phyloP scores from a whole-genome alignment of 768 basidiomycete species.

The Xerocomus spinulosus region DNA sequence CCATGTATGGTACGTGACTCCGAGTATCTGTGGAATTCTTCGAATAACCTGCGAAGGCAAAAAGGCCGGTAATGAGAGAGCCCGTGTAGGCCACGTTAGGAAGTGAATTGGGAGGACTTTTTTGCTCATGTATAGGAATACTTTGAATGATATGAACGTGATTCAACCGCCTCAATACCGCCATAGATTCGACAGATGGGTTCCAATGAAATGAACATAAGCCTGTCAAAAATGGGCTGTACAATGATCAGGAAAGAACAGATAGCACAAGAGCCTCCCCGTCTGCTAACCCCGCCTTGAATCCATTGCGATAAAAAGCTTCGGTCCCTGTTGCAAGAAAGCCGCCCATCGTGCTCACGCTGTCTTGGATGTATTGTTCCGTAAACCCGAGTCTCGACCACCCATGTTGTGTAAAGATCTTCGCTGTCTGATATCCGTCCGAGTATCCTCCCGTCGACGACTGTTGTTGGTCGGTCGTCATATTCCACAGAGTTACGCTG shows the following conservation, averaged over 20 bases:
- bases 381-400: constrained; percentile 55
- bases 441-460: constrained; percentile 43
- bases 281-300: constrained; percentile 13
- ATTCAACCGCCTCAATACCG: too few relatives aligned
- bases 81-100: too few relatives aligned
- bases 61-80: too few relatives aligned
- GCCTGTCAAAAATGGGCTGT: background rate
- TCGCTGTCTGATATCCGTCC: constrained; percentile 55
- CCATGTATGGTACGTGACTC: too few relatives aligned
- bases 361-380: constrained; percentile 56
- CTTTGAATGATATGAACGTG: too few relatives aligned
- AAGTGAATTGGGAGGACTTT: too few relatives aligned
- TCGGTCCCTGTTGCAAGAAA: constrained; percentile 6
- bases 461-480: constrained; percentile 8
- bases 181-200: too few relatives aligned
- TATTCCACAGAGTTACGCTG: constrained; percentile 1
- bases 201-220: too few relatives aligned
- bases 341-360: constrained; percentile 21
- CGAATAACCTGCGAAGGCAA: too few relatives aligned
- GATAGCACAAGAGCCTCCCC: constrained; percentile 13
- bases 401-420: constrained; percentile 46
- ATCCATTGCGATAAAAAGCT: constrained; percentile 10
- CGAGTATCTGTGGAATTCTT: too few relatives aligned
- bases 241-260: constrained; percentile 1
- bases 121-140: too few relatives aligned